These are phyloP conservation scores for Asterophora lycoperdoides DNA, from an alignment of 768 basidiomycete species.

Conservation along the genomic window DNA sequence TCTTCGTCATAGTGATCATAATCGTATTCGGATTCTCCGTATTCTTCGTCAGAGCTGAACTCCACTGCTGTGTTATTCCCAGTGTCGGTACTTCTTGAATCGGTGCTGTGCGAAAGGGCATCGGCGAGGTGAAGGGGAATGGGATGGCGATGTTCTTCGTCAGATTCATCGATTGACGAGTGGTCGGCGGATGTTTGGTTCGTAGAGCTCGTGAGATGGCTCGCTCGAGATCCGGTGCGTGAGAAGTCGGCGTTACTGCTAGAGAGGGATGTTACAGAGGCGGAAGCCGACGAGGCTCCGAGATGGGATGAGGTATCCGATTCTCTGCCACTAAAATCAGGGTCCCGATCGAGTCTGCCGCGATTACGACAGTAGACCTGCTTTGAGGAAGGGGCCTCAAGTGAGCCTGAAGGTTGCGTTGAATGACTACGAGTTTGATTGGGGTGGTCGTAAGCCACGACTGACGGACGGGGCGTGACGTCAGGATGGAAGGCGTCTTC, in stretches of 20 bases:
- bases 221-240: constrained; percentile 24
- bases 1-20: constrained; percentile 35
- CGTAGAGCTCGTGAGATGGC: constrained; percentile 28
- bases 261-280: constrained; percentile 40
- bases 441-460: constrained; percentile 28
- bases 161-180: constrained; percentile 35
- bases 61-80: constrained; percentile 30
- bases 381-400: constrained; percentile 11
- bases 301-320: constrained; percentile 44
- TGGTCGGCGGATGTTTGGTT: constrained; percentile 33
- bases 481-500: constrained; percentile 37
- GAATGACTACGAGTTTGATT: constrained; percentile 27
- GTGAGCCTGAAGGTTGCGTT: constrained; percentile 23
- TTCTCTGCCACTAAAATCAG: constrained; percentile 15
- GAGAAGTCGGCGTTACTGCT: constrained; percentile 31
- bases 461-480: constrained; percentile 49
- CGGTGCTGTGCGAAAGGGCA: constrained; percentile 20
- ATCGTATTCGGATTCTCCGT: constrained; percentile 34
- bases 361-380: not conserved
- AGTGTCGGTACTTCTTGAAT: constrained; percentile 23
- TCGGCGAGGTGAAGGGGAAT: constrained; percentile 20
- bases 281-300: constrained; percentile 42
- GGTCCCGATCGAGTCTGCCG: constrained; percentile 7
- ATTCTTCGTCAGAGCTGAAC: constrained; percentile 47
- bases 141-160: constrained; percentile 30